Conservation (phyloP, 805 yeast species). For the Wickerhamomyces canadensis region DNA sequence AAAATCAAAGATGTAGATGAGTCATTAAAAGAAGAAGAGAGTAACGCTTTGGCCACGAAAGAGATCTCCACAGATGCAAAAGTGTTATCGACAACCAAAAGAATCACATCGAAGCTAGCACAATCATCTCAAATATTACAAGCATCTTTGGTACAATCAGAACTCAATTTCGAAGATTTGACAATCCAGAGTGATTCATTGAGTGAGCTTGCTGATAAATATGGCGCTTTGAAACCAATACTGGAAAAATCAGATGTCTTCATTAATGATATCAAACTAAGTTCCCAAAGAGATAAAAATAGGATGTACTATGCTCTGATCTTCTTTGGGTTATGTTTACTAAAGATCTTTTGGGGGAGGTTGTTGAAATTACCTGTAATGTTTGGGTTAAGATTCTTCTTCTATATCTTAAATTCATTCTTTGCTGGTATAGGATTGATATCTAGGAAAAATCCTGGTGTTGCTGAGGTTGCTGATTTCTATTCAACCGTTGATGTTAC, state of each 20-base stretch:
- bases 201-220: constrained; percentile 13
- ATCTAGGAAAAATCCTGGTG: constrained; percentile 2
- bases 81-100: constrained; percentile 20
- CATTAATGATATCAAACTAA: constrained; percentile 21
- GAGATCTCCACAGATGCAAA: constrained; percentile 17
- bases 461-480: constrained; percentile 6
- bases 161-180: constrained; percentile 21
- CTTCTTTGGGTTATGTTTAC: constrained; percentile 18
- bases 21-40: neutral
- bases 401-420: constrained; percentile 7
- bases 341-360: constrained; percentile 19
- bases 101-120: constrained; percentile 20
- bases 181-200: constrained; percentile 19
- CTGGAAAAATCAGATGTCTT: constrained; percentile 20
- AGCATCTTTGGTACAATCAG: constrained; percentile 20
- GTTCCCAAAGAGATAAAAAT: constrained; percentile 18
- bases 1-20: neutral
- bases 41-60: neutral
- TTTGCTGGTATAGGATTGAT: constrained; percentile 12
- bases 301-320: constrained; percentile 18
- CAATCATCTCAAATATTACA: constrained; percentile 22
- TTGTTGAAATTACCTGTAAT: constrained; percentile 17
- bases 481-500: neutral
- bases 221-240: constrained; percentile 15
- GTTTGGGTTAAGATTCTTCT: constrained; percentile 8